These are phyloP conservation scores for Trichoderma afroharzianum DNA, from an alignment of 2,329 filamentous ascomycete genomes.

Conservation along the genomic window DNA sequence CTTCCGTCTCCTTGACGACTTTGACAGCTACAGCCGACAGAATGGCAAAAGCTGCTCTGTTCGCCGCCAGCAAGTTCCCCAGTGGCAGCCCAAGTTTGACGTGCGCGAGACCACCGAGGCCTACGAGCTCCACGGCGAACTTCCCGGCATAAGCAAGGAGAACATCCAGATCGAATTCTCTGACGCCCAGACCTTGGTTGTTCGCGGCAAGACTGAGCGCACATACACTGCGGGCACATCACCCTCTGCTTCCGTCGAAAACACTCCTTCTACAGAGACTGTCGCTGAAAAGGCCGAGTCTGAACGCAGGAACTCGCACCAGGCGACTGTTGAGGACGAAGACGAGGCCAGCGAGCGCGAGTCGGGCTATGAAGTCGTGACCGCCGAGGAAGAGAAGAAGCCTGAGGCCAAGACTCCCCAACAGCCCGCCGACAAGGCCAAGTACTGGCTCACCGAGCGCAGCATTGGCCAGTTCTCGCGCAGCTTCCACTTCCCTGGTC, in stretches of 20 bases:
- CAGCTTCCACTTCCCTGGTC: conserved; percentile 63
- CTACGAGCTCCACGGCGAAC: conserved; percentile 78
- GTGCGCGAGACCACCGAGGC: conserved; percentile 63
- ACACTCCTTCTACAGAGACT: conserved; percentile 33
- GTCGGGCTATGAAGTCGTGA: conserved; percentile 24
- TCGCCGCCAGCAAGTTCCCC: conserved; percentile 35
- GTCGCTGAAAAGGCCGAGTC: conserved; percentile 40
- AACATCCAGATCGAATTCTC: conserved; percentile 75
- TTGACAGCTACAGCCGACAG: conserved; percentile 53
- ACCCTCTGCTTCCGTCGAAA: conserved; percentile 46
- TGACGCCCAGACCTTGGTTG: conserved; percentile 67
- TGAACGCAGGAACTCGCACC: conserved; percentile 40
- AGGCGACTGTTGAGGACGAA: conserved; percentile 66
- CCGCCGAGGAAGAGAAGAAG: conserved; percentile 24
- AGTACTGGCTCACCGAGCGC: conserved; percentile 70
- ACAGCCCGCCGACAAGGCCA: conserved; percentile 42
- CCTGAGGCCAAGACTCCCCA: conserved; percentile 23
- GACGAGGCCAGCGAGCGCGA: conserved; percentile 32
- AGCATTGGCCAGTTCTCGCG: conserved; percentile 64
- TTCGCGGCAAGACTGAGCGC: conserved; percentile 68
- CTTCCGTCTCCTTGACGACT: conserved; percentile 63
- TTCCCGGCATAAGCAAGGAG: conserved; percentile 71
- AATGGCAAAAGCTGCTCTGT: conserved; percentile 25
- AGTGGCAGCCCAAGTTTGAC: conserved; percentile 76
- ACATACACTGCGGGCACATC: conserved; percentile 54